Conservation (phyloP, 352 stramenopile genomes). For the Phytophthora quininea region DNA sequence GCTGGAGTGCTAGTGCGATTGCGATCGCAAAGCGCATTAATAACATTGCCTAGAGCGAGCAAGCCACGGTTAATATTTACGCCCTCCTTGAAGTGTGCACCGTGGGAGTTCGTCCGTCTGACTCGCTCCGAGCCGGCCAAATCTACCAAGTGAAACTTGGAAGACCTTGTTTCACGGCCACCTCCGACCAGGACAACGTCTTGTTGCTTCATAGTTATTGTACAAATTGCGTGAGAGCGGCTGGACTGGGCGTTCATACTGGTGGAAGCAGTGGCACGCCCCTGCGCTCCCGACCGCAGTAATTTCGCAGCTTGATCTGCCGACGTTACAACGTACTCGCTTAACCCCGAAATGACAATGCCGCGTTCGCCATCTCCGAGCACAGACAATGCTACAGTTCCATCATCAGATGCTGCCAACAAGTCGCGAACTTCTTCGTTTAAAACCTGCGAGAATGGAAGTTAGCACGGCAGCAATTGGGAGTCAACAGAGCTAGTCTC, state of each 20-base stretch:
- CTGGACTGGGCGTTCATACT: conserved; percentile 81
- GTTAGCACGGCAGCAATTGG: not conserved
- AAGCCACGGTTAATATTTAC: conserved; percentile 95
- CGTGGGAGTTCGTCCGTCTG: conserved; percentile 88
- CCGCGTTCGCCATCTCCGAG: conserved; percentile 91
- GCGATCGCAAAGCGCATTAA: conserved; percentile 90
- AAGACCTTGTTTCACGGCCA: conserved; percentile 47
- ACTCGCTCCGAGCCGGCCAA: conserved; percentile 94
- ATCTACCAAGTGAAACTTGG: conserved; percentile 96
- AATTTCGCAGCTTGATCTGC: conserved; percentile 49
- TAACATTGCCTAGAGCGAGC: conserved; percentile 95
- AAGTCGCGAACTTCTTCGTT: conserved; percentile 98
- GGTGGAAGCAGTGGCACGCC: conserved; percentile 69
- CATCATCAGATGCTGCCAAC: conserved; percentile 43
- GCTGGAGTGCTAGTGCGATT: conserved; percentile 50
- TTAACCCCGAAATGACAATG: conserved; percentile 87
- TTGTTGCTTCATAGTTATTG: conserved; percentile 81
- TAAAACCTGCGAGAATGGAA: conserved; percentile 86
- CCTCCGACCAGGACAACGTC: conserved; percentile 30
- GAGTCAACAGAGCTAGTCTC: not conserved
- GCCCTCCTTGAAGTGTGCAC: conserved; percentile 91
- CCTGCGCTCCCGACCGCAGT: conserved; percentile 48
- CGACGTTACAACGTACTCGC: conserved; percentile 72
- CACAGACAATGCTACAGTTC: conserved; percentile 55
- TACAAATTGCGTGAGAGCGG: conserved; percentile 92